Evolutionary conservation across 2,329 filamentous ascomycete genomes (phyloP), one percentile per base, ranked within the genome.

Genomic region (Aspergillus ibericus): DNA sequence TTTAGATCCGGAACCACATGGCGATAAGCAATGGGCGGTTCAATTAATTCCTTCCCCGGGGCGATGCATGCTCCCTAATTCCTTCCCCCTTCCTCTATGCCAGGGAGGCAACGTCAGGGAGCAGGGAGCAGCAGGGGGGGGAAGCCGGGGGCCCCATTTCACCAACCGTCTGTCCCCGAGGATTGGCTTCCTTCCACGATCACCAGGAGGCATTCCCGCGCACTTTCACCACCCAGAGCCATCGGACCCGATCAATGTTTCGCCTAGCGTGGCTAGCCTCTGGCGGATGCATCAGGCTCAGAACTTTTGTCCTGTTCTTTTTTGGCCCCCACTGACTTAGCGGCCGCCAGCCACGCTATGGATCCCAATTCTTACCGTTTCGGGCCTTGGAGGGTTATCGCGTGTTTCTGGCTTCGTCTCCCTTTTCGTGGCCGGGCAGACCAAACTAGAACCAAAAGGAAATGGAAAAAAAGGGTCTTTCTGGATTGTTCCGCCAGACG

Each of bases 1-100:
- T 59, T 52, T 53, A 59, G 60, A 64, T 63, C 59, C 57, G 18
- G 52, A 53, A 60, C 64, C 64, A 66, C 64, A 64, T 66, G 64
- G 64, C 64, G 59, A 66, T 63, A 64, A 62, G 62, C 57, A 62
- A 57, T 59, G 53, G 49, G 48, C 53, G 52, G 56, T 53, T 59
- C 52, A 54, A 56, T 55, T 36, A 53, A 51, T 36, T 40, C 27
- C 42, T 32, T 36, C 20, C 46, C 34, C 35, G 22, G 50, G 42
- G 48, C 49, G 36, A 53, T 53, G 51, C 36, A 53, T 53, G 51
- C 32, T 42, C 9, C 29, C 29, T 32, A 32, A 32, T 32, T 20
- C 36, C 36, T 53, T 42, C 38, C 15, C 15, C 15, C 36, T 25
- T 13, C 16, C 42, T n/a, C 32, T n/a, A 25, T 10, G 9, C 20